These are phyloP conservation scores for Nakaseomyces bracarensis DNA, from an alignment of 1,139 yeast genomes.

Conservation along the genomic window DNA sequence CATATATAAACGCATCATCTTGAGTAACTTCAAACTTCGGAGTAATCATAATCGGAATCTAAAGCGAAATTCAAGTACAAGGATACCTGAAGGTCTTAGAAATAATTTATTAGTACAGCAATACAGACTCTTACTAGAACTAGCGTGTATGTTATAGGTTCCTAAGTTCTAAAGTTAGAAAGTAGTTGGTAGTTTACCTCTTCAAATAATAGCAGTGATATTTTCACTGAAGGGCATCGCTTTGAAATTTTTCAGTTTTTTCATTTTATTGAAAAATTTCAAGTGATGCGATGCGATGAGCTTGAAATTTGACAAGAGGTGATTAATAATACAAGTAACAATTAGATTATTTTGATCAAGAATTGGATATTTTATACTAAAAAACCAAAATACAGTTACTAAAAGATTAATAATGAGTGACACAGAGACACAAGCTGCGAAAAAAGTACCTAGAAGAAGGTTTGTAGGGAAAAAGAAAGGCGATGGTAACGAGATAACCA, in stretches of 20 bases:
- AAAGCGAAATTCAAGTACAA: too few relatives aligned
- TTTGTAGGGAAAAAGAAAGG: constrained; percentile 37
- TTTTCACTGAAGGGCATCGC: constrained; percentile 1
- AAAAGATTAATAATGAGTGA: not conserved
- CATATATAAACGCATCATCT: constrained; percentile 59
- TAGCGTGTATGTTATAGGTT: too few relatives aligned
- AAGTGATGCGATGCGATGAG: constrained; percentile 2
- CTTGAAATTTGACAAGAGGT: too few relatives aligned
- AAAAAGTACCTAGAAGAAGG: constrained; percentile 32
- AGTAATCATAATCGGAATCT: too few relatives aligned
- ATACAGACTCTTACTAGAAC: too few relatives aligned
- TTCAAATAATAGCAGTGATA: too few relatives aligned
- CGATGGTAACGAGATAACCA: constrained; percentile 8
- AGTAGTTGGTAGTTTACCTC: too few relatives aligned
- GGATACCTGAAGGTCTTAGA: too few relatives aligned
- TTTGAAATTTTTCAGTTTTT: not conserved
- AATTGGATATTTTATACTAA: not conserved
- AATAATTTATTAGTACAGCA: too few relatives aligned
- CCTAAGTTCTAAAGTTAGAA: too few relatives aligned
- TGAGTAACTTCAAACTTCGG: constrained; percentile 74
- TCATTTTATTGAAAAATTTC: constrained; percentile 4
- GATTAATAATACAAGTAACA: constrained; percentile 3
- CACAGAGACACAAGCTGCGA: not conserved
- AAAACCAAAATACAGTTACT: not conserved
- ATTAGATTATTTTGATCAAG: too few relatives aligned